These are phyloP conservation scores for Saxophila tyrrhenica DNA, from an alignment of 495 filamentous ascomycete species.

Conservation along the genomic window DNA sequence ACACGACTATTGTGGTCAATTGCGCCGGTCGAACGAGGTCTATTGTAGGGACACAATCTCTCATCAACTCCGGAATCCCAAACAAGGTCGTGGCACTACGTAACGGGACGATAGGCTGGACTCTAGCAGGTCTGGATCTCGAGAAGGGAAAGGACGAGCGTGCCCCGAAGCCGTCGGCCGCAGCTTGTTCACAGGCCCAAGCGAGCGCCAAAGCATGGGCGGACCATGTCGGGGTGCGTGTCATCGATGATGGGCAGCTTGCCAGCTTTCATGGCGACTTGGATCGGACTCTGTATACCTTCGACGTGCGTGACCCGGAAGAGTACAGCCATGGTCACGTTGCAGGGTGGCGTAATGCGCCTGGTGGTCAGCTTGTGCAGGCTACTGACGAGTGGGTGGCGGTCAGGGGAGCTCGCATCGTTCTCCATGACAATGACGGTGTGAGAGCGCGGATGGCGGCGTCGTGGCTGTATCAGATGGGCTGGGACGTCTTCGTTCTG, in stretches of 20 bases:
- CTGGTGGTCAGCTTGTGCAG: not conserved
- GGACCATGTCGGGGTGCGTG: not conserved
- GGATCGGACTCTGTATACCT: not conserved
- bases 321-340: not conserved
- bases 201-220: not conserved
- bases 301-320: not conserved
- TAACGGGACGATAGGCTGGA: constrained; percentile 2
- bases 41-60: not conserved
- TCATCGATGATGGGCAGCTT: not conserved
- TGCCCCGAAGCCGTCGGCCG: not conserved
- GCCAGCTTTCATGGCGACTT: not conserved
- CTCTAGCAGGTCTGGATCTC: not conserved
- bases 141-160: not conserved
- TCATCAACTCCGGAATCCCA: not conserved
- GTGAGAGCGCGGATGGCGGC: not conserved
- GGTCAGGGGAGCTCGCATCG: not conserved
- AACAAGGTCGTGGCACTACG: not conserved
- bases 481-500: not conserved
- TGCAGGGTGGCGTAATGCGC: not conserved
- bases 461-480: not conserved
- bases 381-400: not conserved
- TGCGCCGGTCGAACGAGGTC: not conserved
- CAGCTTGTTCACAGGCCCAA: not conserved
- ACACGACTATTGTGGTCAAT: not conserved
- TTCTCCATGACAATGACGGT: not conserved